Percentiles rank a stretch among this genome's conserved stretches.
These are phyloP conservation scores for Skeletonema grethae DNA, from an alignment of 108 stramenopile genomes.

Conservation along the genomic window DNA sequence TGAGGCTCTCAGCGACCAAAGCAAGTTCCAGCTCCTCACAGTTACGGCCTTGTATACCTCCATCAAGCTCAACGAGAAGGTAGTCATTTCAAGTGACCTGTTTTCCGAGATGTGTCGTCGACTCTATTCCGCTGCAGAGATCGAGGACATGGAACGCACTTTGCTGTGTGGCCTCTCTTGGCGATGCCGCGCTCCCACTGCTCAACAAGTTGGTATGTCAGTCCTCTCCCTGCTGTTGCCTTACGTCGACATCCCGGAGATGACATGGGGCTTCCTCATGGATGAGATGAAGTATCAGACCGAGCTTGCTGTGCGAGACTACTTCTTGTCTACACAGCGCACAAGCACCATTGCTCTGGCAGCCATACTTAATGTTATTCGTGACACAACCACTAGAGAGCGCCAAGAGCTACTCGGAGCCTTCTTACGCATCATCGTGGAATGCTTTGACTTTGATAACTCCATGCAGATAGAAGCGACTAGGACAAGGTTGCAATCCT, in stretches of 20 bases:
- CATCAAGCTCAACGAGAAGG: slow-evolving; percentile 56
- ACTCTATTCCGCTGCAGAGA: slow-evolving; percentile 41
- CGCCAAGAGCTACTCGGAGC: neutral
- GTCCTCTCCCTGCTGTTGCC: slow-evolving; percentile 19
- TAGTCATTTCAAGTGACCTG: slow-evolving; percentile 49
- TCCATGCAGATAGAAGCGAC: neutral
- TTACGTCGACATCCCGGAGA: slow-evolving; percentile 1
- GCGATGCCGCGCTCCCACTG: slow-evolving; percentile 38
- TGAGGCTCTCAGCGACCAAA: slow-evolving; percentile 32
- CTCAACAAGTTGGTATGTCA: slow-evolving; percentile 23
- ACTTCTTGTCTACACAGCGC: slow-evolving; percentile 15
- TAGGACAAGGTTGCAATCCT: neutral
- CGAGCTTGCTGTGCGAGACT: slow-evolving; percentile 37
- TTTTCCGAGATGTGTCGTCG: slow-evolving; percentile 59
- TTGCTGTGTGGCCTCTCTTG: slow-evolving; percentile 44
- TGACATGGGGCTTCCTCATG: slow-evolving; percentile 12
- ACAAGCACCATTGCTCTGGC: slow-evolving; percentile 39
- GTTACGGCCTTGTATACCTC: slow-evolving; percentile 57
- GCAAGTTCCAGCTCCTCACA: slow-evolving; percentile 55
- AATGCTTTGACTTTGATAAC: neutral
- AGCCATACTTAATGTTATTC: slow-evolving; percentile 36
- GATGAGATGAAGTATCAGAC: slow-evolving; percentile 34
- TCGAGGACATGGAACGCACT: slow-evolving; percentile 57
- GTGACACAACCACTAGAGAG: neutral
- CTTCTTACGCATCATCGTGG: neutral